Conservation (phyloP, 352 stramenopile species). For the Phytophthora pinifolia region DNA sequence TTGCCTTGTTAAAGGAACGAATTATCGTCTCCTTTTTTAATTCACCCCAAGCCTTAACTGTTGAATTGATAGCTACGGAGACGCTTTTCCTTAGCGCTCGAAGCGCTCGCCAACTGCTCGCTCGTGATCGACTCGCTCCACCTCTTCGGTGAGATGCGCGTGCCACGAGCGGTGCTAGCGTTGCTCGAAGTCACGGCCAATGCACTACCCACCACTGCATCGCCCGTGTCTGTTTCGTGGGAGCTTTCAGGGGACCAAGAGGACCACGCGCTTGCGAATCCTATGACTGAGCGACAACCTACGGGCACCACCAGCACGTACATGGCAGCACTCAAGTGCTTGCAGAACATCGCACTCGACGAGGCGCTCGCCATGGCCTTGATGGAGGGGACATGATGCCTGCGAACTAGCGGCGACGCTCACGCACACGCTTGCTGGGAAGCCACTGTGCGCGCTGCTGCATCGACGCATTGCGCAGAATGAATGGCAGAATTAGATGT, state of each 20-base stretch:
- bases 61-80: no score
- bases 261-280: neutral
- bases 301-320: constrained; percentile 47
- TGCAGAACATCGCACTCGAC: constrained; percentile 67
- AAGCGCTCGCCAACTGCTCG: constrained; percentile 77
- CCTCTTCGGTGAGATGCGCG: constrained; percentile 67
- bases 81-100: no score
- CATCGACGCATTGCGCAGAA: no score
- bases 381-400: constrained; percentile 47
- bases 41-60: no score
- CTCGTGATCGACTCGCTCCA: constrained; percentile 73
- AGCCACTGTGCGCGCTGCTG: constrained; percentile 48
- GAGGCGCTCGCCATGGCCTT: constrained; percentile 57
- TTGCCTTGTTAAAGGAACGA: no score
- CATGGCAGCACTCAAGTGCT: constrained; percentile 72
- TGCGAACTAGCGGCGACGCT: constrained; percentile 45
- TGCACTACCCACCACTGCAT: neutral
- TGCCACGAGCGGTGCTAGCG: constrained; percentile 46
- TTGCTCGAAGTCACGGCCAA: constrained; percentile 47
- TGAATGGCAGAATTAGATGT: no score
- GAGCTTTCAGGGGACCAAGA: constrained; percentile 8
- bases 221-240: constrained; percentile 16
- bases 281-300: constrained; percentile 2
- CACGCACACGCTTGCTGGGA: constrained; percentile 51
- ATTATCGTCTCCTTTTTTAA: no score